Base-by-base conservation (phyloP, 192 early-diverging fungal genomes). In the Powellomyces hirtus region DNA sequence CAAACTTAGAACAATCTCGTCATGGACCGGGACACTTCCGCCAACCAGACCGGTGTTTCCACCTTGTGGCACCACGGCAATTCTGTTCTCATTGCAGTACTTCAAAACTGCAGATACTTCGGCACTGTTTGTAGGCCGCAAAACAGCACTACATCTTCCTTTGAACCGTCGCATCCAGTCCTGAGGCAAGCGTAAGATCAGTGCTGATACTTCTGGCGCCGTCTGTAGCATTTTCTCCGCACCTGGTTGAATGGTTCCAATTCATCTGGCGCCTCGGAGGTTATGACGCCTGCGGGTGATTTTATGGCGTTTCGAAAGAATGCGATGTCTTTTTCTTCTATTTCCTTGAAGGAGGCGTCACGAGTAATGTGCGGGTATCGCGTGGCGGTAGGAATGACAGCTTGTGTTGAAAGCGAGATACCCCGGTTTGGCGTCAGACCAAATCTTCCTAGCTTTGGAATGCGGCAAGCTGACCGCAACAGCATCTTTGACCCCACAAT, bases 11-110 rank as follows among this genome's bases (percentile, higher is more conserved):
- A 99, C 83, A 51, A 99, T 86, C 76, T 99, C 97, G 71, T 99
- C 97, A 77, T 94, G 91, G 0, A 99, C 92, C 5, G 95, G 92
- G 0, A 98, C 90, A 50, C 90, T 86, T 22, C 97, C 97, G 61
- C 97, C 97, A 24, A 97, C 97, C 24, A 99, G 81, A 31, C 95
- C 95, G 1, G 94, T 99, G 76, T 99, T 99, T 42, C 97, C 97
- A 56, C 97, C 96, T 78, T 99, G 97, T 34, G 97, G 95, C 8
- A 95, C 93, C 33, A 99, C 90, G 1, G 97, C 96, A 27, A 99
- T 74, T 60, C 73, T 77, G 22, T 94, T 75, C 1, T 85, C 80
- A 65, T 94, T 91, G 80, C 96, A 98, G 72, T 99, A 95, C 53
- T 80, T 82, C 50, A 97, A 75, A 22, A 98, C 87, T 26, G 86